Evolutionary conservation across 495 filamentous ascomycete species (phyloP), one percentile per base, ranked within the genome.

Genomic region (Podospora pseudoanserina): DNA sequence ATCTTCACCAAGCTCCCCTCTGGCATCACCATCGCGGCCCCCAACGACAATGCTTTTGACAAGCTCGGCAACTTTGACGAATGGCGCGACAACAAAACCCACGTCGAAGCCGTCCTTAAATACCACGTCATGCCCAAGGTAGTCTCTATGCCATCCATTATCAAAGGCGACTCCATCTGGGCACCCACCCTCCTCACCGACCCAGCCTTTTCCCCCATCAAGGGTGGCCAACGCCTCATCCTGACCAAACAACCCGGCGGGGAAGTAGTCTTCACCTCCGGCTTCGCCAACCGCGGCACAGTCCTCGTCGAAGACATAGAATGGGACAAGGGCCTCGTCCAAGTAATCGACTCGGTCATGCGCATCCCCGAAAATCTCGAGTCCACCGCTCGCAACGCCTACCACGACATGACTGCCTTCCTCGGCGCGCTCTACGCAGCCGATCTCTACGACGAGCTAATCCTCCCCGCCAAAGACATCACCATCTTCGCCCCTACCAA

Each of bases 111-210:
- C 15, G 61, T 60, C 3, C 57, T 78, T 18, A 67, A 68, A 34
- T 78, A 78, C 68, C 72, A 73, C 60, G 68, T 78, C 62, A 55
- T 76, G 27, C 54, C 34, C 16, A 26, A 61, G 7, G 4, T 7
- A 18, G 28, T 75, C 39, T 16, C 57, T 16, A 71, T 69, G 68
- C 44, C 34, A 13, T 61, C 66, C 20, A 68, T 77, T 16, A n/a
- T 26, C n/a, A 68, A 63, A 65, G 76, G 76, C 58, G 71, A 73
- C 57, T 73, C 72, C 0, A 49, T 71, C 7, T 88, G 87, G 72
- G 67, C 83, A 5, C 79, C 81, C 7, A 88, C 86, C 5, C 71
- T 81, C 32, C 75, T 89, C 64, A 65, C 28, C 19, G 68, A 70
- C 54, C 58, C 65, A 16, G 59, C 44, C 0, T 73, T 65, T 60